Base-by-base conservation (phyloP, 805 yeast genomes). In the Wickerhamiella brachini region DNA sequence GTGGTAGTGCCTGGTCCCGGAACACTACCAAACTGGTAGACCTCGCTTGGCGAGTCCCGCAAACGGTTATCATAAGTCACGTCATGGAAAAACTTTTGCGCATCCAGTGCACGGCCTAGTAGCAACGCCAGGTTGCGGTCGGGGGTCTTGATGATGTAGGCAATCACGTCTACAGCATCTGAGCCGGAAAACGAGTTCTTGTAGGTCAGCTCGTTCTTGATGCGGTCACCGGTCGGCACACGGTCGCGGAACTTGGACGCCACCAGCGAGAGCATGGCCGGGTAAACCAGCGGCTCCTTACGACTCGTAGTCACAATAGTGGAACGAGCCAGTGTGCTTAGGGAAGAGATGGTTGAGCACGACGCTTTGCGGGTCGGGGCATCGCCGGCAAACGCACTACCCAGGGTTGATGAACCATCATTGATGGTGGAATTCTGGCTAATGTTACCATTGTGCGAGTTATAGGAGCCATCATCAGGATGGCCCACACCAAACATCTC, bases 171-270 rank as follows among this genome's bases (percentile, higher is more conserved):
- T 29, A 93, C 95, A 0, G 97, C 96, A 66, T 86, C 93, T 21
- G 85, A 74, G 34, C 98, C 98, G 0, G 95, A 83, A 62, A 93
- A 93, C 0, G 97, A 82, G 62, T 89, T 94, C 63, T 94, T 83
- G 67, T 88, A 90, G 55, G 87, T 83, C 58, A 89, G 74, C 17
- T 95, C 96, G 68, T 89, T 90, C 63, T 90, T 93, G 63, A 83
- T 83, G 56, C 85, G 79, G 53, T 87, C 86, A 2, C 88, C 84
- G 2, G 54, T 44, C 2, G 51, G 45, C 29, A 88, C 75, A 21
- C 79, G 70, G 53, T 82, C 85, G 56, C 80, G 78, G 66, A 90
- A 87, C 22, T 79, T 75, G 21, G 74, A 76, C 0, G 97, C 95
- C 17, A 93, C 97, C 48, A 79, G 74, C 4, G 96, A 86, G 18